These are phyloP conservation scores for Mycena polygramma DNA, from an alignment of 768 basidiomycete genomes.

Conservation along the genomic window DNA sequence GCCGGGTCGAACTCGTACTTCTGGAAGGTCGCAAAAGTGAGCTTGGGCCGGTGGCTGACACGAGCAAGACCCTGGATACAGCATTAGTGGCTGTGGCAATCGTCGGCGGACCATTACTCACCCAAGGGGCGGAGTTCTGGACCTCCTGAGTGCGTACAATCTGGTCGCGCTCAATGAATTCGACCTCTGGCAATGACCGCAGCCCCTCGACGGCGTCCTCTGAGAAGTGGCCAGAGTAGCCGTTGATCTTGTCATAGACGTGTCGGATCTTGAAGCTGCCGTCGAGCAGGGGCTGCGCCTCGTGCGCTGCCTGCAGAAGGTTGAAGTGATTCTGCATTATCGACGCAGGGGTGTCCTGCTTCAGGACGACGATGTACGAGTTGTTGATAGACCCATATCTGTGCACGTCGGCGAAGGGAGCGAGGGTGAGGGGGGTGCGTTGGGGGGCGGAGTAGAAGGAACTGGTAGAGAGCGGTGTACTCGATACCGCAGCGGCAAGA, in stretches of 20 bases:
- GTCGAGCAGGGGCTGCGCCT: conserved; percentile 64
- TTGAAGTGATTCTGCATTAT: conserved; percentile 83
- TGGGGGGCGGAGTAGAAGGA: conserved; percentile 39
- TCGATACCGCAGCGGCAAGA: conserved; percentile 50
- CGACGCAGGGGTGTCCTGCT: conserved; percentile 70
- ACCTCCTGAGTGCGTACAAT: conserved; percentile 82
- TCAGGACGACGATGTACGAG: conserved; percentile 95
- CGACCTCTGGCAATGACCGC: conserved; percentile 89
- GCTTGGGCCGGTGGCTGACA: conserved; percentile 85
- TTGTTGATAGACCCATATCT: conserved; percentile 84
- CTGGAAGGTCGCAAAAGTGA: conserved; percentile 86
- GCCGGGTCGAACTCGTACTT: conserved; percentile 78
- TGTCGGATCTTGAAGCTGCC: conserved; percentile 72
- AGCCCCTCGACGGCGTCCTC: conserved; percentile 78
- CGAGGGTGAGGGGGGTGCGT: conserved; percentile 58
- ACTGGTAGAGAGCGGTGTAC: conserved; percentile 67
- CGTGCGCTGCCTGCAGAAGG: conserved; percentile 75
- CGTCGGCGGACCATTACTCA: conserved; percentile 50
- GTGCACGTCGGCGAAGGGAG: conserved; percentile 73
- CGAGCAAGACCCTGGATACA: conserved; percentile 88
- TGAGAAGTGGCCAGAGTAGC: conserved; percentile 88
- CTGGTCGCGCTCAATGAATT: conserved; percentile 94
- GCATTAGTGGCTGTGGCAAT: too few species aligned
- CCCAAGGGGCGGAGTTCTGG: conserved; percentile 89
- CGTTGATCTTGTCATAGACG: conserved; percentile 82